Base-by-base conservation (phyloP, 345 rosid species). In the Luvunga scandens region DNA sequence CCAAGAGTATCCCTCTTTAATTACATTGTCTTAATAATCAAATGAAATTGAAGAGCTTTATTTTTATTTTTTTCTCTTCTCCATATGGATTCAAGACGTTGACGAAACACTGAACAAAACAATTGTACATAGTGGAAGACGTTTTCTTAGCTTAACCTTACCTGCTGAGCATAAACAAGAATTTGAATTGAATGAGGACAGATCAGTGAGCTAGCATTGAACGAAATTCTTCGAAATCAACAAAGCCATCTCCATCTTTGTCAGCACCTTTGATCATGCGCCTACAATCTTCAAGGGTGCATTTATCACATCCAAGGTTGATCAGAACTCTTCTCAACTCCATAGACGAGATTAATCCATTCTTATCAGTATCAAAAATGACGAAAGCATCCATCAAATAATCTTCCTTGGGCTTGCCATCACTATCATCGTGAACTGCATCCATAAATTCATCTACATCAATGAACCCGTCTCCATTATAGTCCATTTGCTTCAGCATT, bases 191-290 rank as follows among this genome's bases (percentile, higher is more conserved):
- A 45, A 12, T 0, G 0, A 12, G 50, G 50, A 45, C 50, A 45
- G 50, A 45, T 45, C 50, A 45, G 1, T 65, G 0, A 4, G 72
- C 59, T 84, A 89, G 82, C 91, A 89, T 86, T 30, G 79, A 74
- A 22, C 85, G 80, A 66, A 89, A 89, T 75, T 89, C 89, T 42
- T 78, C 78, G 71, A 86, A 88, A 65, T 86, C 87, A 53, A 89
- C 91, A 69, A 81, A 88, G 10, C 91, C 88, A 84, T 89, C 91
- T 2, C 86, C 86, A 60, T 86, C 83, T 56, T 66, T 79, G 38
- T 89, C 92, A 4, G 85, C 86, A 6, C 87, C 84, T 67, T 65
- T 79, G 7, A 89, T 89, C 91, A 89, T 87, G n/a, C 66, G 66
- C 80, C 34, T 76, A 75, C 92, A 87, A 28, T 87, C 84, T 73